These are phyloP conservation scores for Ophiostoma piceae DNA, from an alignment of 2,329 filamentous ascomycete species.

Conservation along the genomic window DNA sequence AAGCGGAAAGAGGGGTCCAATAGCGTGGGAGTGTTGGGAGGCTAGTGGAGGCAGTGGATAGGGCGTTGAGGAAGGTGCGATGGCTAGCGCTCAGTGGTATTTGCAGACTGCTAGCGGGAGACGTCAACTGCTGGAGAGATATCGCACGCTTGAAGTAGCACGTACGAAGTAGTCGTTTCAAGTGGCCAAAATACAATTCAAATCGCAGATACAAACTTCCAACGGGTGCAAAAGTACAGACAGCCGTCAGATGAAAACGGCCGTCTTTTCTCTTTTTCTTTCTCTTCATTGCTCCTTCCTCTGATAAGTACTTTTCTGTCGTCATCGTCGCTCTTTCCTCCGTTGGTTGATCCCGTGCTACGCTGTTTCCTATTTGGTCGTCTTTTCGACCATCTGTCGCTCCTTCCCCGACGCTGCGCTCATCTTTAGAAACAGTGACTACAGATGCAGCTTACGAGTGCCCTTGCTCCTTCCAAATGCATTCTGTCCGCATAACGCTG, in stretches of 20 bases:
- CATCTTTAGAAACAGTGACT: background rate
- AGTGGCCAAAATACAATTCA: background rate
- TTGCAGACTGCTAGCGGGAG: background rate
- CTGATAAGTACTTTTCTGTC: background rate
- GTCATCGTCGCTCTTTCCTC: conserved; percentile 10
- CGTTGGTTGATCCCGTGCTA: conserved; percentile 1
- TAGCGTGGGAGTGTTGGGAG: conserved; percentile 20
- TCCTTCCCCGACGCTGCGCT: background rate
- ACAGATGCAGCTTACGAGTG: background rate
- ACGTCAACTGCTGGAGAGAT: background rate
- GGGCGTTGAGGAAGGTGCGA: conserved; percentile 19
- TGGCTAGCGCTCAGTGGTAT: background rate
- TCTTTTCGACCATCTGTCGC: background rate
- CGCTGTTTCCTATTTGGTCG: background rate
- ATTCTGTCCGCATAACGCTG: background rate
- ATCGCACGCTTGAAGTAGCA: background rate
- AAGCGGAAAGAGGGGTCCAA: conserved; percentile 25
- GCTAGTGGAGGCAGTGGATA: conserved; percentile 4
- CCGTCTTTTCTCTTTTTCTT: background rate
- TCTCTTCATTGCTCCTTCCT: background rate
- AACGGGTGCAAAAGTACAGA: background rate
- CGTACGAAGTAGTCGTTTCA: background rate
- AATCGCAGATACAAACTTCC: background rate
- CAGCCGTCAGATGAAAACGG: background rate
- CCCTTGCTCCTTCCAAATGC: background rate